Evolutionary conservation across 176 grass and related monocot genomes (phyloP), one percentile per base, ranked within the genome.

Genomic region (Oryza rufipogon): DNA sequence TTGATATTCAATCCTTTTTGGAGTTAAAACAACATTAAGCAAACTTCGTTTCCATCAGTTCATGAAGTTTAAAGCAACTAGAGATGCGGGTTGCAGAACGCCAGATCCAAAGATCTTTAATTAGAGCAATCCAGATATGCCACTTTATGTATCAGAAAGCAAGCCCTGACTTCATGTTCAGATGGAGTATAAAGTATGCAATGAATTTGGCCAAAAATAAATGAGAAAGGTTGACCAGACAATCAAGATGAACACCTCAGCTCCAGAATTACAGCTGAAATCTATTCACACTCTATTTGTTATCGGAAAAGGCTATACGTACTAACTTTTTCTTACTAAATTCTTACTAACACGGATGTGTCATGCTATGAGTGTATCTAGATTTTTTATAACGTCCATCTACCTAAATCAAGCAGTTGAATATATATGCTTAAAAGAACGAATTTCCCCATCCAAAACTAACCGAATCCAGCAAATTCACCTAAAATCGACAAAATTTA

Each of bases 21-120:
- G 79, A 79, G 81, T 84, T 67, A 79, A 23, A 44, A 74, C 13
- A 70, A 63, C 63, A 20, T 48, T 28, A 89, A 80, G 69, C 48
- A 84, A 88, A 60, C 58, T 17, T 23, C 3, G 17, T 58, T 32
- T 79, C 65, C 4, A 34, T 22, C 5, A 51, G 54, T 44, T 67
- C 28, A 74, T 14, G 11, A 80, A 73, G 64, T 20, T 79, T 28
- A 26, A 51, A 68, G 28, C 15, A 51, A 47, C 23, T 63, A 17
- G 15, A 58, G 11, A 13, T 20, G 22, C 16, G 20, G 13, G n/a
- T 52, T 74, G 10, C 60, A 0, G 22, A 16, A 75, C 16, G 7
- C 73, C 30, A 66, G 44, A 86, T 73, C 41, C 76, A 51, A 86
- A 16, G n/a, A 72, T 20, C 19, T 46, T 73, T 73, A 42, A 51